Evolutionary conservation across 805 yeast genomes (phyloP).

Genomic region (Lachancea fermentati): DNA sequence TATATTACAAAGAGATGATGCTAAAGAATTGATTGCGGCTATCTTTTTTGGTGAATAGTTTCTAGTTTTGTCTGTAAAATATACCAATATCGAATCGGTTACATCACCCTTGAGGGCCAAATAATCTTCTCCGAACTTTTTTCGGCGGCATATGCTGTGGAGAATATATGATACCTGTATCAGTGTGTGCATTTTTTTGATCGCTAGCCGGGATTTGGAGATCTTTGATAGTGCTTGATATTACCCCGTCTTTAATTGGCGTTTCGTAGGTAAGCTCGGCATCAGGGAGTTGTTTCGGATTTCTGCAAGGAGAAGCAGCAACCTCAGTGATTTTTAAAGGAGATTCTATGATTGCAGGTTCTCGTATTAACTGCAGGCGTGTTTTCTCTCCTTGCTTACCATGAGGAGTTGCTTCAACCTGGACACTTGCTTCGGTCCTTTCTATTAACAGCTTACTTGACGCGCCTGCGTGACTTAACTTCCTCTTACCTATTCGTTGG

Average conservation of each 20-base stretch:
- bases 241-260: neutral
- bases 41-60: conserved; percentile 63
- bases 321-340: neutral
- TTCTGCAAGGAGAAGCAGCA: neutral
- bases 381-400: conserved; percentile 8
- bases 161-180: neutral
- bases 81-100: too few relatives aligned
- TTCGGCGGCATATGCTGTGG: conserved; percentile 13
- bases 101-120: conserved; percentile 28
- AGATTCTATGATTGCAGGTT: conserved; percentile 6
- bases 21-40: conserved; percentile 50
- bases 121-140: conserved; percentile 33
- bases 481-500: conserved; percentile 29
- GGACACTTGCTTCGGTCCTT: conserved; percentile 8
- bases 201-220: conserved; percentile 6
- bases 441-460: neutral
- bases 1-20: conserved; percentile 43
- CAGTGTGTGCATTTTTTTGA: neutral
- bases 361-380: neutral
- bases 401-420: conserved; percentile 31
- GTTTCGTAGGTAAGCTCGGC: neutral
- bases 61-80: neutral
- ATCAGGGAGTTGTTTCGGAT: neutral
- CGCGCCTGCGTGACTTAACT: conserved; percentile 5
- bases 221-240: neutral